Percentiles rank a stretch among this genome's conserved stretches.
These are phyloP conservation scores for Suillus plorans DNA, from an alignment of 768 basidiomycete genomes.

Conservation along the genomic window DNA sequence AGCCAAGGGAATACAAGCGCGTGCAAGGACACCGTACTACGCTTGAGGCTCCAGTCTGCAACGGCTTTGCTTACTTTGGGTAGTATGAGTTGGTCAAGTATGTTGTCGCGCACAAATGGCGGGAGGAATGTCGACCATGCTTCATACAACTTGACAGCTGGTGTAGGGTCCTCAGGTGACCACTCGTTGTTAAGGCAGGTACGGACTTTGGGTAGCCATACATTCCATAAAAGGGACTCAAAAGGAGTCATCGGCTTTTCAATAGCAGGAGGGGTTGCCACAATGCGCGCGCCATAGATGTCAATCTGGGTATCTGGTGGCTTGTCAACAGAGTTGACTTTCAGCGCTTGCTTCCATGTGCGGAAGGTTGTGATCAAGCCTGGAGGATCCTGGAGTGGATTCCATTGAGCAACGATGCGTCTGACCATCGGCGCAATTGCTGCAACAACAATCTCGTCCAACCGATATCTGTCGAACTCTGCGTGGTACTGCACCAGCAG, in stretches of 20 bases:
- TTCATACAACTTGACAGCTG: conserved; percentile 83
- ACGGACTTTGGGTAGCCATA: conserved; percentile 95
- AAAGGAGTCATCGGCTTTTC: conserved; percentile 88
- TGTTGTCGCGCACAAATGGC: conserved; percentile 88
- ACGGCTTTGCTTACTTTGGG: conserved; percentile 89
- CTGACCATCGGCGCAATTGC: conserved; percentile 83
- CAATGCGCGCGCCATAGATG: conserved; percentile 51
- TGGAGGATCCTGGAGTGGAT: conserved; percentile 77
- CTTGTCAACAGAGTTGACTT: conserved; percentile 51
- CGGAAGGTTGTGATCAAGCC: conserved; percentile 64
- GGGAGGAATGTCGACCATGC: conserved; percentile 88
- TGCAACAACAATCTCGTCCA: conserved; percentile 93
- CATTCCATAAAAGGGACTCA: conserved; percentile 90
- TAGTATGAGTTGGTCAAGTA: conserved; percentile 92
- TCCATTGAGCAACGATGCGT: conserved; percentile 73
- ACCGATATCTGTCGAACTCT: conserved; percentile 75
- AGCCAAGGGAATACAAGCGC: conserved; percentile 95
- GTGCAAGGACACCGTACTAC: conserved; percentile 60
- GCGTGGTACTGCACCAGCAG: conserved; percentile 65
- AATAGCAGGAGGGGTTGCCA: conserved; percentile 29
- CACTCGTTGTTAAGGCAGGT: conserved; percentile 95
- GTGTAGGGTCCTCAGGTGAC: conserved; percentile 68
- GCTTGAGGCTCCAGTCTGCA: conserved; percentile 76
- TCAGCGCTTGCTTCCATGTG: conserved; percentile 67
- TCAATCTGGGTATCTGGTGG: conserved; percentile 48